Conservation (phyloP, 108 stramenopile species). For the Skeletonema marinoi region DNA sequence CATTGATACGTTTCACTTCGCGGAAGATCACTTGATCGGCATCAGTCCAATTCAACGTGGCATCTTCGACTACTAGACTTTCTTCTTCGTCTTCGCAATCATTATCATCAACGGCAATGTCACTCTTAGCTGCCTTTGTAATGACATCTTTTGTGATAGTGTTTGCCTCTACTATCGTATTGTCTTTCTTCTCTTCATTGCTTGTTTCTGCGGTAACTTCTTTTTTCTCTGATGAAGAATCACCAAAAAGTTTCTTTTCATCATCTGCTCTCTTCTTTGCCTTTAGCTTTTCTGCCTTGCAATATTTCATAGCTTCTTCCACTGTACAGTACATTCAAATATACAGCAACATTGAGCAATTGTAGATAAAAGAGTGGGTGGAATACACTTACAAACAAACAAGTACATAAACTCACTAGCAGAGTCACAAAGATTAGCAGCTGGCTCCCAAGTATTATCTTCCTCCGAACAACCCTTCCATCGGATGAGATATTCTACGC, state of each 20-base stretch:
- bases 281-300: constrained; percentile 37
- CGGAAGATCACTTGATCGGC: constrained; percentile 49
- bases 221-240: neutral
- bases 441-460: constrained; percentile 73
- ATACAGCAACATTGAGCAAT: neutral
- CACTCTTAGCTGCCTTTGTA: neutral
- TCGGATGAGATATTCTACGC: constrained; percentile 60
- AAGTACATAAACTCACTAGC: constrained; percentile 32
- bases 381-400: neutral
- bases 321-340: constrained; percentile 8
- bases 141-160: constrained; percentile 3
- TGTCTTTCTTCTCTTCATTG: constrained; percentile 7
- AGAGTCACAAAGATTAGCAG: constrained; percentile 58
- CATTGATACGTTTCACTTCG: constrained; percentile 62
- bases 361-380: neutral
- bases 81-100: neutral
- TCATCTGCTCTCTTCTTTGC: constrained; percentile 45
- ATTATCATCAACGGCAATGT: neutral
- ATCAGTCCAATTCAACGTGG: constrained; percentile 52
- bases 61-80: constrained; percentile 14
- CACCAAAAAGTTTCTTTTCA: constrained; percentile 49
- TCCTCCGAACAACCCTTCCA: constrained; percentile 63
- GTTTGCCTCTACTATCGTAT: neutral
- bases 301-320: constrained; percentile 41
- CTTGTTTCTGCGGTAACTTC: neutral